Evolutionary conservation across 345 rosid species (phyloP).

Genomic region (Hirschfeldia incana): DNA sequence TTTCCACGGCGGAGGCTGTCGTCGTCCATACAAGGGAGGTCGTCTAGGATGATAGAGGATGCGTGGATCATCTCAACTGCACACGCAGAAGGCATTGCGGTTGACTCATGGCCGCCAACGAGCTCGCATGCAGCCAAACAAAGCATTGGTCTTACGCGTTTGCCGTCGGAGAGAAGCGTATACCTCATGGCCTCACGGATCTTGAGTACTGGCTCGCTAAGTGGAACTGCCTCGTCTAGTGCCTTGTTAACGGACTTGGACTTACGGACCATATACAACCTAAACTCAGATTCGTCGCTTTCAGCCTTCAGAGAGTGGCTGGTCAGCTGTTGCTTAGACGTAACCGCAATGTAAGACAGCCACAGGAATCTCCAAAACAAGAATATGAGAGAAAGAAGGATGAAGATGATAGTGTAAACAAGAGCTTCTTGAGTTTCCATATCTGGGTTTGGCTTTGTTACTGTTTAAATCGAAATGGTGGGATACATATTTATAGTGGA

Average conservation of each 20-base stretch:
- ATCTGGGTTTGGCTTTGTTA: not conserved
- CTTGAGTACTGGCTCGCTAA: slow-evolving; percentile 54
- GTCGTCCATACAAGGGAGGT: slow-evolving; percentile 82
- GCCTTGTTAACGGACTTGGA: slow-evolving; percentile 62
- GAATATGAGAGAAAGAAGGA: not conserved
- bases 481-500: not conserved
- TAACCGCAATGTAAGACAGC: not conserved
- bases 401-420: slow-evolving; percentile 17
- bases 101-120: slow-evolving; percentile 60
- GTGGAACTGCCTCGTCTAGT: slow-evolving; percentile 54
- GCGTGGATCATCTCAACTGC: slow-evolving; percentile 79
- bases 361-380: slow-evolving; percentile 11
- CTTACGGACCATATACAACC: slow-evolving; percentile 58
- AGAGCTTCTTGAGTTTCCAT: slow-evolving; percentile 10
- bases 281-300: slow-evolving; percentile 47
- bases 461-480: not conserved
- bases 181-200: slow-evolving; percentile 89
- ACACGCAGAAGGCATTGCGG: slow-evolving; percentile 75
- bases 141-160: slow-evolving; percentile 69
- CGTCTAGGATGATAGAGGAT: slow-evolving; percentile 74
- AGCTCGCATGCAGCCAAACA: slow-evolving; percentile 80
- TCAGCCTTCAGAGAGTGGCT: not conserved
- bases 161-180: slow-evolving; percentile 73
- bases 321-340: not conserved
- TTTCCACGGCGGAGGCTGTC: slow-evolving; percentile 77